Conservation (phyloP, 768 basidiomycete genomes). For the Podaxis sp. region DNA sequence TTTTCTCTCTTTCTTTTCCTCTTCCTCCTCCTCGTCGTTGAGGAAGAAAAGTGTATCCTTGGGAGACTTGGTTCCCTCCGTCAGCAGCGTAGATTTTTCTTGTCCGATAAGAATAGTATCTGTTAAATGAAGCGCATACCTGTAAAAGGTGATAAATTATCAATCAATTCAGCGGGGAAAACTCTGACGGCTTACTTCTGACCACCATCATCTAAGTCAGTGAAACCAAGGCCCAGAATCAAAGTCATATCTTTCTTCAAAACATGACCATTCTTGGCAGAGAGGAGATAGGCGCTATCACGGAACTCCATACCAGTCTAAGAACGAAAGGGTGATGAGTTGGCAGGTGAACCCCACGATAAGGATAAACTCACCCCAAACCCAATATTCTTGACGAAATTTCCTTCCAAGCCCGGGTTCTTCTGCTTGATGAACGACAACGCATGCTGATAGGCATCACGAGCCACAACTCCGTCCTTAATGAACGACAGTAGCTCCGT, state of each 20-base stretch:
- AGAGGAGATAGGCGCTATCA: slow-evolving; percentile 81
- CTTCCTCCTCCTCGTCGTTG: slow-evolving; percentile 59
- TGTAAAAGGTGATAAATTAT: slow-evolving; percentile 27
- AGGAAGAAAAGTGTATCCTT: slow-evolving; percentile 91
- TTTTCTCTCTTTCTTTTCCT: slow-evolving; percentile 59
- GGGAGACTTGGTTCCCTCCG: slow-evolving; percentile 78
- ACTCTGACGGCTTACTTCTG: slow-evolving; percentile 56
- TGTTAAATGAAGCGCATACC: slow-evolving; percentile 84
- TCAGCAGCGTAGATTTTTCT: slow-evolving; percentile 66
- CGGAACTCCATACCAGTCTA: slow-evolving; percentile 97
- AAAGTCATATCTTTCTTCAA: slow-evolving; percentile 83
- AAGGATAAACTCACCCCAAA: slow-evolving; percentile 64
- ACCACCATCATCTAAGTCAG: slow-evolving; percentile 73
- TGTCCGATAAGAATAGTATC: slow-evolving; percentile 83
- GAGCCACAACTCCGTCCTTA: slow-evolving; percentile 72
- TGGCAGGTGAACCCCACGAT: neutral
- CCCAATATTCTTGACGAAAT: slow-evolving; percentile 87
- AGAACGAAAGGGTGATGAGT: slow-evolving; percentile 1
- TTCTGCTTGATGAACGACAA: slow-evolving; percentile 69
- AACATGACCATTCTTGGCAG: slow-evolving; percentile 70
- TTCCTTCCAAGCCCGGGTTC: slow-evolving; percentile 76
- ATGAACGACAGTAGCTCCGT: slow-evolving; percentile 70
- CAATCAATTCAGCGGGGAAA: neutral
- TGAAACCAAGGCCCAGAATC: slow-evolving; percentile 82
- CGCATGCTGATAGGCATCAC: slow-evolving; percentile 83